Base-by-base conservation (phyloP, 441 rosid genomes). In the Metrosideros polymorpha region DNA sequence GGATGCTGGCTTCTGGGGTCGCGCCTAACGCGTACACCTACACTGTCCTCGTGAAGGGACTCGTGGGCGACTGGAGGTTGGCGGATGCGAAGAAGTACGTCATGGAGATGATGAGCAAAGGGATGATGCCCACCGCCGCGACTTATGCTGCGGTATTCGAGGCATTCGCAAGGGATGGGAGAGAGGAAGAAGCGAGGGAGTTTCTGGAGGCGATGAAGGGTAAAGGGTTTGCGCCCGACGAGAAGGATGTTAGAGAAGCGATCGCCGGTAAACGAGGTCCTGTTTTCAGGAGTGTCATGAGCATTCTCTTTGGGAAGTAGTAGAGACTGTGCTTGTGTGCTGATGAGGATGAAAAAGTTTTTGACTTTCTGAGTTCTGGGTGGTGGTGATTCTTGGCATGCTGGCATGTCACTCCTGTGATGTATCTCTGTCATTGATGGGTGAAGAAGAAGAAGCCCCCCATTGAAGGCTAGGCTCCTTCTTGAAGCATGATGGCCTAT, bases 1-100 rank as follows among this genome's bases (percentile, higher is more conserved):
- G 96, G 27, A 95, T 96, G 97, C 89, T 94, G 61, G 91, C 93
- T 2, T 91, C 90, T 3, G 98, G 96, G 6, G 94, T 94, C 19
- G 89, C 85, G 19, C 99, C 98, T 7, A 94, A 94, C 85, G 97
- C 94, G 2, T 95, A 94, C 82, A 93, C 98, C 35, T 96, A 94
- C 12, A 53, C 91, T 0, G 94, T 95, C 18, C 93, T 95, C n/a
- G 89, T 96, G 56, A 94, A 88, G 89, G 96, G 94, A 42, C 95
- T 96, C 0, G 92, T 27, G 19, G 93, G 92, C 47, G 92, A 83
- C 9, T 89, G 85, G 59, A 47, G 89, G 84, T 83, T 89, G 50
- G 90, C 4, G 45, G 96, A 93, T 19, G 94, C 91, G 0, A 89
- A 85, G 87, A 94, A 92, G 88, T 91, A 91, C 85, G 19, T 94